Evolutionary conservation across 192 early-diverging fungal species (phyloP), one percentile per base, ranked within the genome.

Genomic region (Podila epigama): DNA sequence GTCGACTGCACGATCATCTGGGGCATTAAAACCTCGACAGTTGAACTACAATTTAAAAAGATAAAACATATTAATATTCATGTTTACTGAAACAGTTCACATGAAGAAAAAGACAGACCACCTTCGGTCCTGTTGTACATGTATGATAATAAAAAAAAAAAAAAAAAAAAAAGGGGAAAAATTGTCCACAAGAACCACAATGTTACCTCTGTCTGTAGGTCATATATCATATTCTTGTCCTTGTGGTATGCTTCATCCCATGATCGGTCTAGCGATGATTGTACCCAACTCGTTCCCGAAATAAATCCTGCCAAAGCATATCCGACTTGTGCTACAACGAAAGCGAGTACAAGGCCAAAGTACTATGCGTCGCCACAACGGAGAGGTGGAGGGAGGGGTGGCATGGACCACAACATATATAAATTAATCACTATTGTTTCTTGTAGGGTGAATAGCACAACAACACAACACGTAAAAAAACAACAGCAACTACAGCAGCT

Each of bases 201-300:
- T n/a, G n/a, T 31, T 64, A 77, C 73, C 59, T 77, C 73, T 9
- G 50, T 63, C 40, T 77, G 73, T 0, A 77, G 66, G 31, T 77
- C 73, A 27, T 36, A 60, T 27, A 77, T 68, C 25, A 64, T 36
- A 13, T 39, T 34, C 50, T 58, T 68, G 44, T 77, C 73, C 2
- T 34, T 64, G 7, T 64, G 27, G 31, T 77, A 77, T 22, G 73
- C 73, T 13, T 37, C 57, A 8, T 59, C 56, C 73, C 73, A 77
- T 12, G 73, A 77, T 22, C 51, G 66, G 27, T 77, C 66, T 18
- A 77, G 52, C 8, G 73, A 60, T 31, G 67, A 60, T 27, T 68
- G 36, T 18, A 77, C 27, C 73, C 73, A 77, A 28, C 34, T 36
- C 25, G 66, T 27, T 57, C 66, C 73, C 3, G 65, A 68, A 35